Conservation (phyloP, 805 yeast species). For the Saccharomyces cerevisiae region DNA sequence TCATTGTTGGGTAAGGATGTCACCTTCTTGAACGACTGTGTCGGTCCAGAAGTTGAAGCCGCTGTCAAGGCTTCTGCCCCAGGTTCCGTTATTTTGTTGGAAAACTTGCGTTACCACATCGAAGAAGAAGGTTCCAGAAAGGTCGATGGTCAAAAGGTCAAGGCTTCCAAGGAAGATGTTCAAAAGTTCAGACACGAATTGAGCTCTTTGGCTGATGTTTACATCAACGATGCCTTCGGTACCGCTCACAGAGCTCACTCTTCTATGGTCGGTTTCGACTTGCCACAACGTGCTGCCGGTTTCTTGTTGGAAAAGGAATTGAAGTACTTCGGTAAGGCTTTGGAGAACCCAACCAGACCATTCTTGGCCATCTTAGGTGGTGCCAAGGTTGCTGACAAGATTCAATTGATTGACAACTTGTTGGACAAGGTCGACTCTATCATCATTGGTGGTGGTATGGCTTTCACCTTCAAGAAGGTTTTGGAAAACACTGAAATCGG, state of each 20-base stretch:
- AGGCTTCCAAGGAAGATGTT: conserved; percentile 82
- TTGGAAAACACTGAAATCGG: conserved; percentile 81
- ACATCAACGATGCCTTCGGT: conserved; percentile 97
- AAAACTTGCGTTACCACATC: conserved; percentile 96
- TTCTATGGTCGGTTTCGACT: conserved; percentile 95
- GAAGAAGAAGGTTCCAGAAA: conserved; percentile 94
- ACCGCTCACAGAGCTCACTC: conserved; percentile 99
- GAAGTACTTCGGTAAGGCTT: conserved; percentile 94
- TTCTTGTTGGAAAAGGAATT: conserved; percentile 97
- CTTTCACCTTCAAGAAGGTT: conserved; percentile 97
- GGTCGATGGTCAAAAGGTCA: conserved; percentile 87
- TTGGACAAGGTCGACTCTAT: conserved; percentile 91
- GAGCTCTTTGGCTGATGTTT: conserved; percentile 91
- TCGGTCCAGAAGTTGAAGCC: conserved; percentile 81
- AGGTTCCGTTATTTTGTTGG: conserved; percentile 84
- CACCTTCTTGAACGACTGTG: conserved; percentile 80
- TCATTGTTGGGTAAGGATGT: conserved; percentile 68
- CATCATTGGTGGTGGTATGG: conserved; percentile 99
- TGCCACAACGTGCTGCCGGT: conserved; percentile 96
- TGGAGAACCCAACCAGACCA: conserved; percentile 96
- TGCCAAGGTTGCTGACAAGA: conserved; percentile 98
- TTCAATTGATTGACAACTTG: conserved; percentile 93
- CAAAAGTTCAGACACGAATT: conserved; percentile 81
- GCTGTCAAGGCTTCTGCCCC: conserved; percentile 63
- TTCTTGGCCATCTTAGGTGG: conserved; percentile 98